Evolutionary conservation across 345 rosid genomes (phyloP).

Genomic region (Gossypioides kirkii): DNA sequence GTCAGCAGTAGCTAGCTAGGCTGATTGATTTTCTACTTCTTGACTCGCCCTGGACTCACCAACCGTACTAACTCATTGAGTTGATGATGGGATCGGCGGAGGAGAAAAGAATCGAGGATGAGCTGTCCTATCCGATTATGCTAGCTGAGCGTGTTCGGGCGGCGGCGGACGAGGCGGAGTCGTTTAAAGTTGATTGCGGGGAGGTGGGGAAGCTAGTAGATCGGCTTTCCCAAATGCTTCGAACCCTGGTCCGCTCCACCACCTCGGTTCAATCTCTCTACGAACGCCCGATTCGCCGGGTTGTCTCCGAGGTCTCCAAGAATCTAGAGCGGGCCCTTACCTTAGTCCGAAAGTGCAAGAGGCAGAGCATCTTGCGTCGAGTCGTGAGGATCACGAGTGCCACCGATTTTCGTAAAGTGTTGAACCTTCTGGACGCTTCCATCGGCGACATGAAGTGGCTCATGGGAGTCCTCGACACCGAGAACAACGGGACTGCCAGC

Average conservation of each 20-base stretch:
- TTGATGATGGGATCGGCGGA: conserved; percentile 24
- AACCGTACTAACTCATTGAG: background rate
- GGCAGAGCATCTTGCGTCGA: conserved; percentile 55
- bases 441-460: conserved; percentile 85
- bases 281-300: conserved; percentile 79
- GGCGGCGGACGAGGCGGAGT: conserved; percentile 58
- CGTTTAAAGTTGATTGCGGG: conserved; percentile 50
- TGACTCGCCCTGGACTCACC: conserved; percentile 2
- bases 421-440: conserved; percentile 63
- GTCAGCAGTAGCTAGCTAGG: background rate
- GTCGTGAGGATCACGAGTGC: conserved; percentile 58
- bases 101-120: conserved; percentile 56
- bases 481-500: conserved; percentile 36
- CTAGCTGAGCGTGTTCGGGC: conserved; percentile 56
- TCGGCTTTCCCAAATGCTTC: conserved; percentile 60
- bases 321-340: conserved; percentile 53
- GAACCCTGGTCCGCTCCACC: conserved; percentile 47
- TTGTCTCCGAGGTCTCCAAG: conserved; percentile 44
- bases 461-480: conserved; percentile 46
- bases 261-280: conserved; percentile 41
- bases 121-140: conserved; percentile 39
- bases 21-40: background rate
- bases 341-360: conserved; percentile 71
- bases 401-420: conserved; percentile 67
- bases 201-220: conserved; percentile 56